Percentiles rank a stretch among this genome's conserved stretches.
These are phyloP conservation scores for Blastomyces parvus DNA, from an alignment of 2,329 filamentous ascomycete genomes.

Conservation along the genomic window DNA sequence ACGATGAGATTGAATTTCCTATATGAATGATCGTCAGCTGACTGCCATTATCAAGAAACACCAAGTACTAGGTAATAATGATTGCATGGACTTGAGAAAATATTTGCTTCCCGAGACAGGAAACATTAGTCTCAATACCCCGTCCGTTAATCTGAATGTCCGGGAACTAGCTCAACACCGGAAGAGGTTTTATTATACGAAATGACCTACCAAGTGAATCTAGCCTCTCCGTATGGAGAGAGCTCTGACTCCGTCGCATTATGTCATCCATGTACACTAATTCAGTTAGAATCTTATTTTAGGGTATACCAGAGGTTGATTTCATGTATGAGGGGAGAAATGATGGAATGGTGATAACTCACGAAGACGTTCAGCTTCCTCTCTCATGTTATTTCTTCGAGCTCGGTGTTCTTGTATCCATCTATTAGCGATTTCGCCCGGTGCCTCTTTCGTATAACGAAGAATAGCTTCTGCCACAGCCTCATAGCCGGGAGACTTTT, in stretches of 20 bases:
- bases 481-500: slow-evolving; percentile 56
- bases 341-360: background rate
- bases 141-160: background rate
- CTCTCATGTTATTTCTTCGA: slow-evolving; percentile 23
- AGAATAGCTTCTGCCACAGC: slow-evolving; percentile 41
- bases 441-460: slow-evolving; percentile 44
- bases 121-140: background rate
- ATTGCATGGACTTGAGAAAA: background rate
- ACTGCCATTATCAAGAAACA: background rate
- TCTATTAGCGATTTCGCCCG: slow-evolving; percentile 44
- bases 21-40: background rate
- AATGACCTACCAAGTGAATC: slow-evolving; percentile 5
- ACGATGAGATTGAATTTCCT: slow-evolving; percentile 5
- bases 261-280: background rate
- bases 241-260: background rate
- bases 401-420: slow-evolving; percentile 51
- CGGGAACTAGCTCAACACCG: background rate
- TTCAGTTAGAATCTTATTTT: background rate
- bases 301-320: background rate
- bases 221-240: slow-evolving; percentile 2
- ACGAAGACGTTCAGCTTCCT: slow-evolving; percentile 6
- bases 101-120: background rate
- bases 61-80: background rate
- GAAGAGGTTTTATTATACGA: background rate
- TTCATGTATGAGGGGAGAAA: background rate